Evolutionary conservation across 495 filamentous ascomycete species (phyloP), one percentile per base, ranked within the genome.

Genomic region (Tetracladium marchalianum): DNA sequence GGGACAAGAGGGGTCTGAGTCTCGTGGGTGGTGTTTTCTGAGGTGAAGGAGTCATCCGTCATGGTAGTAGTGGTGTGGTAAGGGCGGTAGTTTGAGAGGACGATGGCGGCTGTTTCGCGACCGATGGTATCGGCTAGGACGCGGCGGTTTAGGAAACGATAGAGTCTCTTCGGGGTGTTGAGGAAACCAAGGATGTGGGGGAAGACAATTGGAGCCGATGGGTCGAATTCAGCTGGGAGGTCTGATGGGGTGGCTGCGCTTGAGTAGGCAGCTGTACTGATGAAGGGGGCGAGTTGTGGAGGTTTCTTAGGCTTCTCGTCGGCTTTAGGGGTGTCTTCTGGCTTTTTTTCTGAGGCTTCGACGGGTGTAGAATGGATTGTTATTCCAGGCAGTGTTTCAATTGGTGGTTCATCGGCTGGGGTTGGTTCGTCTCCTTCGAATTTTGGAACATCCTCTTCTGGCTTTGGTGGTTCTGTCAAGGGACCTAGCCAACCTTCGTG

Each of bases 401-500:
- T 39, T 11, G 27, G 15, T 12, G 39, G 5, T 35, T 49, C 48
- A 15, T 31, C 7, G 11, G 16, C 22, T n/a, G 31, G 15, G 17
- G 16, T 16, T 16, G 34, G 4, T 15, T 22, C 16, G 39, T 8
- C 4, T 65, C 56, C 64, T 59, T 47, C 54, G 55, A 22, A 52
- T 62, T 52, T 52, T 68, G 22, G 22, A 27, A 7, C 55, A 48
- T 71, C 67, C 48, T 71, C 66, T 46, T 66, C 59, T 43, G 66
- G 62, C 54, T 53, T 54, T 17, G 54, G 55, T 18, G 66, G 61
- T 49, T 62, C 46, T 32, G 59, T 54, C 18, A 95, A 66, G 1
- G 92, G 89, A 1, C 92, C 92, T 13, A 99, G 68, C 92, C 93
- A 97, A 43, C 92, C 92, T 58, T 99, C 92, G 51, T 99, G 92